Evolutionary conservation across 352 stramenopile species (phyloP).

Genomic region (Pythium sp.): DNA sequence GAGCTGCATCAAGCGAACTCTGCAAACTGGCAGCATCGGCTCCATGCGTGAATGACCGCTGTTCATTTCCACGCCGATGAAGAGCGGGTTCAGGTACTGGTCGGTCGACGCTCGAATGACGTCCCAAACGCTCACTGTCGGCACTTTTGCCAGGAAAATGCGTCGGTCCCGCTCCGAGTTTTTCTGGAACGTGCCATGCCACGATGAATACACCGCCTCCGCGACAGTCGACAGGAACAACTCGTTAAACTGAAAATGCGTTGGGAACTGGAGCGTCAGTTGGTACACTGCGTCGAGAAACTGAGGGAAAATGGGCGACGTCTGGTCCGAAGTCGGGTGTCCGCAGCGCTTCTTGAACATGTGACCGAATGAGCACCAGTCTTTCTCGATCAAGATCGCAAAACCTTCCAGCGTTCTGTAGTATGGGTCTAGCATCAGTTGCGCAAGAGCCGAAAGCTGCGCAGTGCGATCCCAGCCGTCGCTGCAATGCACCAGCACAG

Average conservation of each 20-base stretch:
- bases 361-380: conserved; percentile 88
- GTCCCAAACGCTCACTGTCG: conserved; percentile 82
- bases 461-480: conserved; percentile 85
- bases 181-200: conserved; percentile 92
- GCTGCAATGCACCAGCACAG: conserved; percentile 82
- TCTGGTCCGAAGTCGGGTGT: conserved; percentile 88
- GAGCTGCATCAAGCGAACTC: conserved; percentile 84
- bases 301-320: conserved; percentile 98
- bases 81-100: conserved; percentile 82
- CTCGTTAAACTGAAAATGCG: conserved; percentile 98
- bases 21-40: conserved; percentile 76
- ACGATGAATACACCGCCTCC: conserved; percentile 96
- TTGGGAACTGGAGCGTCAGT: conserved; percentile 95
- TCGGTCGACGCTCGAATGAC: conserved; percentile 80
- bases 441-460: conserved; percentile 67
- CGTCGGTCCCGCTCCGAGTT: conserved; percentile 82
- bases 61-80: conserved; percentile 41
- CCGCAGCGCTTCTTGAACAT: conserved; percentile 83
- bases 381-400: conserved; percentile 80
- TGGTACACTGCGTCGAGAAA: conserved; percentile 99
- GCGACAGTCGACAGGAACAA: conserved; percentile 91
- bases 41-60: conserved; percentile 38
- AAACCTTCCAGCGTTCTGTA: conserved; percentile 78
- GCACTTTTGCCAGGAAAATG: conserved; percentile 59
- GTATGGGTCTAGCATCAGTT: conserved; percentile 86